phyloP scores from a whole-genome alignment of 768 basidiomycete genomes.

The Boletus vinaceobasis region DNA sequence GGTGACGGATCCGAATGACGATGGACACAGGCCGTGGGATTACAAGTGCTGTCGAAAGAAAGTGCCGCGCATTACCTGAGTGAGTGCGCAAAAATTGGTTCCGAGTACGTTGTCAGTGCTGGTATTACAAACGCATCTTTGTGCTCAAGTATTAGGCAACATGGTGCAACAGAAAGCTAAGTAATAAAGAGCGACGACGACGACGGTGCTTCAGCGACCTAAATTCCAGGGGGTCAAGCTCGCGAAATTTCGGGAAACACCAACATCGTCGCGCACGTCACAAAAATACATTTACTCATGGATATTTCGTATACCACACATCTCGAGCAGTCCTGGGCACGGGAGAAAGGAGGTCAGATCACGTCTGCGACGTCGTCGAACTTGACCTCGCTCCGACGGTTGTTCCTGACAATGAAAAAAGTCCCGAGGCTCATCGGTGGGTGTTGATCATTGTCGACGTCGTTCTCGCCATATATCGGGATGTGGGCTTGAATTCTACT shows the following conservation, averaged over 20 bases:
- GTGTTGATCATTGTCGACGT: neutral
- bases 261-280: neutral
- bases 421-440: neutral
- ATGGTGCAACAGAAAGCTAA: neutral
- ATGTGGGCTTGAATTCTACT: neutral
- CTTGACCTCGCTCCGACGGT: slow-evolving; percentile 10
- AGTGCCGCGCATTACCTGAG: too few species aligned
- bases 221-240: neutral
- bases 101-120: too few species aligned
- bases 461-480: neutral
- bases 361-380: neutral
- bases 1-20: too few species aligned
- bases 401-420: neutral
- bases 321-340: neutral
- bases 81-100: too few species aligned
- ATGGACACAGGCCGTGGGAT: too few species aligned
- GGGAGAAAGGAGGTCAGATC: neutral
- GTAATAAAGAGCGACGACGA: too few species aligned
- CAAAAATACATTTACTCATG: neutral
- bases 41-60: too few species aligned
- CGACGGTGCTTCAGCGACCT: neutral
- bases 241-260: neutral
- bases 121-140: too few species aligned
- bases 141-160: neutral
- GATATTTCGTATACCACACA: too few species aligned